These are phyloP conservation scores for Catunica adiposa DNA, from an alignment of 2,329 filamentous ascomycete genomes.

Conservation along the genomic window DNA sequence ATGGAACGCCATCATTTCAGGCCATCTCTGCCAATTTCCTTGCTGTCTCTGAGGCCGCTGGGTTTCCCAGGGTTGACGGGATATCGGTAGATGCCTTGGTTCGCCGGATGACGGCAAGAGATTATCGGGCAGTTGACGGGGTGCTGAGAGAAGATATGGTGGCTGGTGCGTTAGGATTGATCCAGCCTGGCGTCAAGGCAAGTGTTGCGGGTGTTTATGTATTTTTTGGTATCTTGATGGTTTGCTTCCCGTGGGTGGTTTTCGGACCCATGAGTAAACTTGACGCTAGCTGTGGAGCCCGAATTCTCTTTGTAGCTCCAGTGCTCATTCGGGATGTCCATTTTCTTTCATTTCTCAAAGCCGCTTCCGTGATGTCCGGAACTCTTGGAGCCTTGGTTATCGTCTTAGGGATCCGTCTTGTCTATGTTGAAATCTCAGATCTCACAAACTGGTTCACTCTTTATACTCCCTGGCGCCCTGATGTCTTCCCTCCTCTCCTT, in stretches of 20 bases:
- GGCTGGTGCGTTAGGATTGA: neutral
- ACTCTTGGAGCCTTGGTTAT: neutral
- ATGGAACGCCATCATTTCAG: neutral
- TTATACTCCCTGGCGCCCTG: conserved; percentile 2
- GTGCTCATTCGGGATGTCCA: neutral
- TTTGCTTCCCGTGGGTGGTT: neutral
- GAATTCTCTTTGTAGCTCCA: neutral
- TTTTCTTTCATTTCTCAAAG: neutral
- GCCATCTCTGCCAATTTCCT: conserved; percentile 4
- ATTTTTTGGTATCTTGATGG: neutral
- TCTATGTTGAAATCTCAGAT: neutral
- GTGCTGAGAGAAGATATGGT: neutral
- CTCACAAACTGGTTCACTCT: conserved; percentile 6
- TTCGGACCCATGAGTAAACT: neutral
- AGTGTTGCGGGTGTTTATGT: neutral
- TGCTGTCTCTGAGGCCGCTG: neutral
- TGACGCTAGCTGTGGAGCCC: neutral
- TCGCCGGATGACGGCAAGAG: neutral
- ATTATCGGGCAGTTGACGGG: neutral
- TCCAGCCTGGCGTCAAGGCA: conserved; percentile 1
- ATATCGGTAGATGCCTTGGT: conserved; percentile 1
- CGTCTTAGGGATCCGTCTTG: neutral
- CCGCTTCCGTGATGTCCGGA: neutral
- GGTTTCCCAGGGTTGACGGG: neutral
- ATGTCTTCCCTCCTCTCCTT: conserved; percentile 4